A percentile compares a stretch with the other conserved stretches of the same genome.
phyloP scores from a whole-genome alignment of 345 rosid species.

The Lepidium aucheri region DNA sequence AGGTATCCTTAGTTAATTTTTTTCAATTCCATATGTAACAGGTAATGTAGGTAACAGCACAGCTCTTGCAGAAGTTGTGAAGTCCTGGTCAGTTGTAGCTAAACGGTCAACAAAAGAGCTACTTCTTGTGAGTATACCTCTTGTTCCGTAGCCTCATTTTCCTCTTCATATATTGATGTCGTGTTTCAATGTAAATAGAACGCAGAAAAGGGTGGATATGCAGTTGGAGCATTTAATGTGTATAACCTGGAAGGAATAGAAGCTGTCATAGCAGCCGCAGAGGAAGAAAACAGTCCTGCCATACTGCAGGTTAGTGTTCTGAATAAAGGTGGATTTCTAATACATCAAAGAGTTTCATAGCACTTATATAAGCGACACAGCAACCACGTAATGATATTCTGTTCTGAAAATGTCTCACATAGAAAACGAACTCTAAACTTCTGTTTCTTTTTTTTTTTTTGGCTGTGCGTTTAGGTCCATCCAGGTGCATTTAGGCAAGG shows the following conservation, averaged over 20 bases:
- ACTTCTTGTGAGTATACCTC: constrained; percentile 50
- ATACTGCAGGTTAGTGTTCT: constrained; percentile 68
- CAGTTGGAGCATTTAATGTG: constrained; percentile 94
- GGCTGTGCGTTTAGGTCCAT: constrained; percentile 55
- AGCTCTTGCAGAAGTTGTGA: constrained; percentile 80
- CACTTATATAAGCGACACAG: background rate
- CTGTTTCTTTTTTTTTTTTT: background rate
- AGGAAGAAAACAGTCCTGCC: constrained; percentile 89
- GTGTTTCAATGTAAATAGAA: constrained; percentile 34
- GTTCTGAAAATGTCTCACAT: background rate
- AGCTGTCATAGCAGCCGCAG: constrained; percentile 97
- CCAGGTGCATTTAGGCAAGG: constrained; percentile 83
- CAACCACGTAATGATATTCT: background rate
- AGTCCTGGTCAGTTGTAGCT: constrained; percentile 70
- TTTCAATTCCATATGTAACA: constrained; percentile 8
- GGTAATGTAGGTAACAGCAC: constrained; percentile 86
- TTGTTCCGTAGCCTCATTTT: background rate
- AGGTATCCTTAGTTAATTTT: background rate
- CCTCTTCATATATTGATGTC: constrained; percentile 22
- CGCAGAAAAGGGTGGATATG: constrained; percentile 86
- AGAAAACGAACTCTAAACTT: background rate
- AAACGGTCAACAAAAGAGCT: constrained; percentile 62
- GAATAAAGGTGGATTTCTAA: background rate
- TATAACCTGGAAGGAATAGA: constrained; percentile 91
- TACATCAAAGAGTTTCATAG: background rate